These are phyloP conservation scores for Ophiognomonia clavigignenti-juglandacearum DNA, from an alignment of 2,329 filamentous ascomycete species.

Conservation along the genomic window DNA sequence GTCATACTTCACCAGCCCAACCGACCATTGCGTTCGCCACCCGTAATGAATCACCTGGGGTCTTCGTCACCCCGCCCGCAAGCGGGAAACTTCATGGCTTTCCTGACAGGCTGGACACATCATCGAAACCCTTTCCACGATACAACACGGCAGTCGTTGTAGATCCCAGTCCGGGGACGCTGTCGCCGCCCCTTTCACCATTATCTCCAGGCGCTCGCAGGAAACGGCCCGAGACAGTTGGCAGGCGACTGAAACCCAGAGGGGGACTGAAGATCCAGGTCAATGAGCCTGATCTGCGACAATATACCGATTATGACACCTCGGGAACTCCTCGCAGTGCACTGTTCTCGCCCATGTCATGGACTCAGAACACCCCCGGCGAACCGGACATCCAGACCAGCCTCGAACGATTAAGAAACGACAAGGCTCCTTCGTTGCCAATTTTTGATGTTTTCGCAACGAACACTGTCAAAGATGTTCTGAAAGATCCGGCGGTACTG, in stretches of 20 bases:
- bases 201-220: neutral
- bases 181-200: constrained; percentile 5
- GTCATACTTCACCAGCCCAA: no score
- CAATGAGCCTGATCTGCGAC: constrained; percentile 2
- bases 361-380: constrained; percentile 4
- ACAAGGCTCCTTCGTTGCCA: neutral
- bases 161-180: neutral
- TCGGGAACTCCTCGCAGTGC: constrained; percentile 4
- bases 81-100: neutral
- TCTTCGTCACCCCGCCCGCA: neutral
- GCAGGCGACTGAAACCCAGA: neutral
- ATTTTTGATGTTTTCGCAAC: constrained; percentile 9
- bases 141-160: neutral
- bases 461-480: constrained; percentile 5
- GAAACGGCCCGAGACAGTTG: neutral
- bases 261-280: constrained; percentile 2
- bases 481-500: constrained; percentile 1
- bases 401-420: constrained; percentile 6
- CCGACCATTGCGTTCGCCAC: no score
- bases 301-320: constrained; percentile 11
- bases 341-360: neutral
- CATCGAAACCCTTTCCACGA: neutral
- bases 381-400: constrained; percentile 6
- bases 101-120: neutral
- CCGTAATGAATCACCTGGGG: neutral